These are phyloP conservation scores for Mycena maculata DNA, from an alignment of 768 basidiomycete species.

Conservation along the genomic window DNA sequence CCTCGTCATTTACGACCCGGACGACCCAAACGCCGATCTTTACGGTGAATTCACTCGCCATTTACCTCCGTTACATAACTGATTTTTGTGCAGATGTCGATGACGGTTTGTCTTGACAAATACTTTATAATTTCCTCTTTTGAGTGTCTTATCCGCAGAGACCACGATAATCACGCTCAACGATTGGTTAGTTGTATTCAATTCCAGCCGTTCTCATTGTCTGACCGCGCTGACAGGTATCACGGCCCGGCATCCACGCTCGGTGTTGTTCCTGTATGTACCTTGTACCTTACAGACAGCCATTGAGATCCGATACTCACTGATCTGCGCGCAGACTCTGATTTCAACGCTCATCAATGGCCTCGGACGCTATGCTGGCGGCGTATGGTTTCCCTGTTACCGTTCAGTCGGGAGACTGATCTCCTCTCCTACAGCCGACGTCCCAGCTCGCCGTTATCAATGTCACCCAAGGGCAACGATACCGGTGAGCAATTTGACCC, in stretches of 20 bases:
- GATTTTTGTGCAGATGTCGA: conserved; percentile 46
- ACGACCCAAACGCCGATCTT: conserved; percentile 11
- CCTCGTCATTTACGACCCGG: conserved; percentile 44
- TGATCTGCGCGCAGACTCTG: not conserved
- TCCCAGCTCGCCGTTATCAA: conserved; percentile 47
- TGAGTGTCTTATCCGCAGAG: conserved; percentile 18
- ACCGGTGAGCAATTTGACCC: conserved; percentile 46
- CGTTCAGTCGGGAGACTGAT: not conserved
- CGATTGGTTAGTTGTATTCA: conserved; percentile 39
- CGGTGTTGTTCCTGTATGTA: conserved; percentile 3
- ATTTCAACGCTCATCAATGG: conserved; percentile 37
- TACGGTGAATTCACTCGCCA: not conserved
- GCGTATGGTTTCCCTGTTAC: not conserved
- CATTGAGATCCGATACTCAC: too few species aligned
- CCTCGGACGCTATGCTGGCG: conserved; percentile 20
- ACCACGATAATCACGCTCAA: conserved; percentile 40
- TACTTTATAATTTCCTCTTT: not conserved
- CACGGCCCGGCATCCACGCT: conserved; percentile 19
- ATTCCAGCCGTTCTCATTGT: conserved; percentile 8
- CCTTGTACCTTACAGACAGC: not conserved
- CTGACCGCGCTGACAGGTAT: not conserved
- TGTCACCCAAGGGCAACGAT: conserved; percentile 47
- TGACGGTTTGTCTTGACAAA: conserved; percentile 48
- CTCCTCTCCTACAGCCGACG: not conserved
- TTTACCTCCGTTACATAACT: not conserved